Evolutionary conservation across 306 rosid genomes (phyloP).

Genomic region (Lablab purpureus): DNA sequence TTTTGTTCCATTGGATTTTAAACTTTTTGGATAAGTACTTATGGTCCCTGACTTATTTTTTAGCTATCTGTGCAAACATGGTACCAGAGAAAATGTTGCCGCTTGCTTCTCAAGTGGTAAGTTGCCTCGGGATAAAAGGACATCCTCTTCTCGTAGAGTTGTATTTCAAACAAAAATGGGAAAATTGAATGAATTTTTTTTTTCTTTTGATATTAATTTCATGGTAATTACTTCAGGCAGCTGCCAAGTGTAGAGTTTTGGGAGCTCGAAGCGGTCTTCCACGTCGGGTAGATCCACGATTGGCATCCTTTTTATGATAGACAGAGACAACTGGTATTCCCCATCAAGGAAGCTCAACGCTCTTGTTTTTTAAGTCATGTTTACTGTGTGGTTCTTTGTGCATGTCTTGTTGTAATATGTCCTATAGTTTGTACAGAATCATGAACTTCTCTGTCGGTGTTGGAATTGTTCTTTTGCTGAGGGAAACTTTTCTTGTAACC

Average conservation of each 20-base stretch:
- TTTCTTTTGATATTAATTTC: constrained; percentile 16
- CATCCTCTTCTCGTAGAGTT: not conserved
- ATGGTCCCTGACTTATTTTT: constrained; percentile 46
- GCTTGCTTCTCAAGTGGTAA: constrained; percentile 88
- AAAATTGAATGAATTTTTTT: not conserved
- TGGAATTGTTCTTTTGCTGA: constrained; percentile 1
- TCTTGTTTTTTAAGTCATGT: constrained; percentile 17
- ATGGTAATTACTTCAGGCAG: constrained; percentile 67
- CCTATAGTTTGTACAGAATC: constrained; percentile 21
- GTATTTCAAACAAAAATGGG: not conserved
- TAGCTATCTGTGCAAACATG: constrained; percentile 88
- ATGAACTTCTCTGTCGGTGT: constrained; percentile 1
- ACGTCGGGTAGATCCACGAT: constrained; percentile 59
- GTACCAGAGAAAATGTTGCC: constrained; percentile 85
- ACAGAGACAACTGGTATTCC: constrained; percentile 14
- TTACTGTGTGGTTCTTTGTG: constrained; percentile 26
- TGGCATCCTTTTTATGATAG: constrained; percentile 61
- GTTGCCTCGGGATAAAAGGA: constrained; percentile 30
- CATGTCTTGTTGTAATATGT: constrained; percentile 32
- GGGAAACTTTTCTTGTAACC: not conserved
- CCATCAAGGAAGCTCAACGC: not conserved
- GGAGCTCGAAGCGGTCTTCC: constrained; percentile 67
- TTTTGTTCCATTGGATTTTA: constrained; percentile 14
- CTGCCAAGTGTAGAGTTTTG: constrained; percentile 78
- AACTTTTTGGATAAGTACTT: constrained; percentile 25